These are phyloP conservation scores for Scutellaria baicalensis DNA, from an alignment of 257 asterid genomes.

Conservation along the genomic window DNA sequence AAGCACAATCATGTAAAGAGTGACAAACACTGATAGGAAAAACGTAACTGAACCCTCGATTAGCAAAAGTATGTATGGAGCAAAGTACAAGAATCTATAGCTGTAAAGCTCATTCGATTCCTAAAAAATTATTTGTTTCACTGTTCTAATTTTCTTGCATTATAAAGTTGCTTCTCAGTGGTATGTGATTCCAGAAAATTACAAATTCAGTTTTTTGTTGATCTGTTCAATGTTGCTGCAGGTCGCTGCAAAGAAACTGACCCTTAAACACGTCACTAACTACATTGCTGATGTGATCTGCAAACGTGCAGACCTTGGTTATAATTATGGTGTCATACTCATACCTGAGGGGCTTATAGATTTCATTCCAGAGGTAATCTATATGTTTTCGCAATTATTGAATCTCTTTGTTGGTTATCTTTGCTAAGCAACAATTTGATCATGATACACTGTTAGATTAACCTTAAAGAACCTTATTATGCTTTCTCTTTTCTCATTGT, in stretches of 20 bases:
- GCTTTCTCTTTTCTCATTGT: slow-evolving; percentile 1
- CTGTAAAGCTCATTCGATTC: not conserved
- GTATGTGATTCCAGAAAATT: not conserved
- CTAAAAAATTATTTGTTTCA: not conserved
- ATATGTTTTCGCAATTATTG: not conserved
- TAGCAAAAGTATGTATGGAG: not conserved
- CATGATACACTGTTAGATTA: not conserved
- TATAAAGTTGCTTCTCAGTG: not conserved
- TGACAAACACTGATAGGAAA: too few species aligned
- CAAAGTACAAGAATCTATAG: not conserved
- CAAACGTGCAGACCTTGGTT: slow-evolving; percentile 87
- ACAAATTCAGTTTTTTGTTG: not conserved
- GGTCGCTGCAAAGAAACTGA: slow-evolving; percentile 89
- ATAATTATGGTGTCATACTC: slow-evolving; percentile 93
- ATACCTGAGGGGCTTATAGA: slow-evolving; percentile 99
- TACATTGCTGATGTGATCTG: slow-evolving; percentile 75
- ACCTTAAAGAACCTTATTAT: not conserved
- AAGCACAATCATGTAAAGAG: not conserved
- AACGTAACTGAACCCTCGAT: too few species aligned
- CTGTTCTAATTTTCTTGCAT: not conserved
- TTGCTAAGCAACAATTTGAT: not conserved
- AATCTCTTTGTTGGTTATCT: not conserved
- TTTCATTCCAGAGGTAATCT: slow-evolving; percentile 91
- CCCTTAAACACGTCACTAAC: slow-evolving; percentile 82
- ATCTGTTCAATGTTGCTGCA: slow-evolving; percentile 21